Evolutionary conservation across 495 filamentous ascomycete genomes (phyloP), one percentile per base, ranked within the genome.

Genomic region (Neurospora sp.): DNA sequence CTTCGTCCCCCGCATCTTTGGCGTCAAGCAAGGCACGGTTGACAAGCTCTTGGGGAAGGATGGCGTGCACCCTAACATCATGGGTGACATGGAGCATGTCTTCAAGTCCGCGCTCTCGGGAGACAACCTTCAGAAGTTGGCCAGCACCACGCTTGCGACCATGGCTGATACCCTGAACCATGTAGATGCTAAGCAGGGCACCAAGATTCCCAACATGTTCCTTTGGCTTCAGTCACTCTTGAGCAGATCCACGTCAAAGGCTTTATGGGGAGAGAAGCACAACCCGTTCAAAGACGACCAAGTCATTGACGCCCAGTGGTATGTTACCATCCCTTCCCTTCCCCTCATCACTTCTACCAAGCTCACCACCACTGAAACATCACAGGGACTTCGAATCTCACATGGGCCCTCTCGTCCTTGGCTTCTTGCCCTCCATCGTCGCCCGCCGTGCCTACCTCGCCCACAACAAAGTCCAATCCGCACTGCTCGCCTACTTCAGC

Each of bases 401-500:
- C 69, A 78, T 82, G 18, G 77, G 75, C 2, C 77, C 71, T 3
- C 73, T 83, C 0, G 53, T 81, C 7, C 48, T 82, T 4, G 78
- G 76, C 8, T 22, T 79, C 2, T 22, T 78, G 1, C 81, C 81
- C 0, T 73, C 72, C 9, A 20, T 79, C 20, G 72, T 77, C 3
- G 81, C 81, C 35, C 79, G 76, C n/a, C 78, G 76, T 68, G 81
- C 77, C 48, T 79, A 73, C 68, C 8, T 18, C 11, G 77, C 69
- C 22, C 77, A 81, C 11, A 71, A 46, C 7, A 70, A 68, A 20
- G 70, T 82, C 68, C 69, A 74, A 41, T 20, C 40, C 6, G 73
- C 38, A 18, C 69, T 76, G 9, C 27, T 40, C 4, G 8, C 39
- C 69, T 76, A 70, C 61, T 76, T 73, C 61, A 5, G 16, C 4